These are phyloP conservation scores for Atkinsonella hypoxylon DNA, from an alignment of 2,329 filamentous ascomycete genomes.

Conservation along the genomic window DNA sequence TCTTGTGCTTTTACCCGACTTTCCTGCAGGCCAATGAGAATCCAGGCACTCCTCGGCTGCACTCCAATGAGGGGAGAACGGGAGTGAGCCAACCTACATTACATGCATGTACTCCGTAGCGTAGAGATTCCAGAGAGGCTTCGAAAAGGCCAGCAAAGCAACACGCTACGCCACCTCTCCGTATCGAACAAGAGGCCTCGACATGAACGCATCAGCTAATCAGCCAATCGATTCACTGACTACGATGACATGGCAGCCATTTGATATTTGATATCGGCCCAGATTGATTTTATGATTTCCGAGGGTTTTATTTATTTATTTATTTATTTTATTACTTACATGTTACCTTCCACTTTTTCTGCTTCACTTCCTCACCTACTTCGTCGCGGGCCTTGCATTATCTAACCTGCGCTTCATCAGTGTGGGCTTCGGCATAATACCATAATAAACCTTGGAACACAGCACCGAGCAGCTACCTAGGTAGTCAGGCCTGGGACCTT, in stretches of 20 bases:
- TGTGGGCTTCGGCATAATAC: background rate
- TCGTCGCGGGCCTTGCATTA: too few relatives aligned
- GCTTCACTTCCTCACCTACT: background rate
- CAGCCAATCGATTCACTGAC: background rate
- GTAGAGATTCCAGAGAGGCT: background rate
- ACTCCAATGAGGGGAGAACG: background rate
- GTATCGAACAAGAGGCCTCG: background rate
- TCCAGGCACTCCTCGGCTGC: too few relatives aligned
- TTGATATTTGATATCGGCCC: background rate
- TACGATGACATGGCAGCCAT: background rate
- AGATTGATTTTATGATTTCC: background rate
- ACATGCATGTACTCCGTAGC: background rate
- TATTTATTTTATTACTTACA: too few relatives aligned
- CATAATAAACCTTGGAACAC: background rate
- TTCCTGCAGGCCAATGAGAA: too few relatives aligned
- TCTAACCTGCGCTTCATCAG: background rate
- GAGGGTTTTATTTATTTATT: too few relatives aligned
- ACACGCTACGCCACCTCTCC: background rate
- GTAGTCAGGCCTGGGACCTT: slow-evolving; percentile 2
- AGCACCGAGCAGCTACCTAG: background rate
- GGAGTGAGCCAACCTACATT: background rate
- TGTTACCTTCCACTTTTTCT: background rate
- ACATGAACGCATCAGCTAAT: background rate
- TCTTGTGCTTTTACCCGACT: too few relatives aligned
- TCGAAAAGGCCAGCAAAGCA: slow-evolving; percentile 12